Evolutionary conservation across 257 asterid species (phyloP), one percentile per base, ranked within the genome.

Genomic region (Cordia subcordata): DNA sequence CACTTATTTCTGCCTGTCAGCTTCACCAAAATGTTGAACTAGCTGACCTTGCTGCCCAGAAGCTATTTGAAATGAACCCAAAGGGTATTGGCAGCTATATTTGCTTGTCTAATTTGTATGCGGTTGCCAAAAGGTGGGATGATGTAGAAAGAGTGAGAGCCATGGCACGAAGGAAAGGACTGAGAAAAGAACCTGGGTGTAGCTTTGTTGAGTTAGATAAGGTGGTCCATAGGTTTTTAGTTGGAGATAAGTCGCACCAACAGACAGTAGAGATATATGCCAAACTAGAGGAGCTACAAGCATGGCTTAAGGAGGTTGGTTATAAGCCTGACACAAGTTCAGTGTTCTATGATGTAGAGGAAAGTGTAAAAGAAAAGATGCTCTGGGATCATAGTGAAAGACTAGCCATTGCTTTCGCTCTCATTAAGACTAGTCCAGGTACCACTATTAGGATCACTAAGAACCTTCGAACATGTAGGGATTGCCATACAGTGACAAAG

Each of bases 201-300:
- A 79, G 82, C 59, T 82, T 85, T 83, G 55, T 82, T 32, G 74
- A 76, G 59, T 79, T 80, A 40, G 69, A 80, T 8, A 66, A 75
- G 11, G 49, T 54, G 63, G 72, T 68, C 20, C 73, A 71, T 68
- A 66, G 19, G 8, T 76, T 77, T 55, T 67, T 55, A 35, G 74
- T 73, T n/a, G 70, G 73, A 27, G 78, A 72, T 64, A 57, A 33
- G 59, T 63, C 63, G 10, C 78, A 72, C 53, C 73, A 73, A 8
- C 66, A 62, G 21, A 37, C 49, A 50, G 57, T 23, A 50, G 22
- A 49, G 42, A 67, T 72, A 8, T 53, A 56, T 49, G 21, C 12
- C 59, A 75, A 74, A 63, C 57, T 75, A 39, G 79, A 68, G 40
- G 79, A 68, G 47, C 45, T 71, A 22, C 68, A 22, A 38, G 62